Percentiles rank a stretch among this genome's conserved stretches.
Evolutionary conservation across 331 rosid species (phyloP).

Genomic region (Stylosanthes scabra): DNA sequence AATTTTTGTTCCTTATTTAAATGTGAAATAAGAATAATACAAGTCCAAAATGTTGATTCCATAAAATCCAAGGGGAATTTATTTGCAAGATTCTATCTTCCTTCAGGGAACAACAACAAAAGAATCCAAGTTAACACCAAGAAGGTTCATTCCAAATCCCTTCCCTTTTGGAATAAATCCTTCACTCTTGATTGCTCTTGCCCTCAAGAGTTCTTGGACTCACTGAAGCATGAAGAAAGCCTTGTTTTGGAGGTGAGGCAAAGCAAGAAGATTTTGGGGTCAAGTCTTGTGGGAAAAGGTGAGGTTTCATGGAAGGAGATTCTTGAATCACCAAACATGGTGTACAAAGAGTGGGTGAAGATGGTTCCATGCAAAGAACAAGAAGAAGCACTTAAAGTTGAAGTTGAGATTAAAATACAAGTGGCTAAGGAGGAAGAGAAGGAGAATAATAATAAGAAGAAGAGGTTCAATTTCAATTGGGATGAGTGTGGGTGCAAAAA

Average conservation of each 20-base stretch:
- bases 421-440: slow-evolving; percentile 29
- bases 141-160: slow-evolving; percentile 44
- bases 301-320: slow-evolving; percentile 71
- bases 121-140: slow-evolving; percentile 44
- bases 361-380: slow-evolving; percentile 30
- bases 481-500: slow-evolving; percentile 71
- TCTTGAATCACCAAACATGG: slow-evolving; percentile 66
- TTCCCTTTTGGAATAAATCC: slow-evolving; percentile 65
- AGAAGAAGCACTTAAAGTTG: slow-evolving; percentile 45
- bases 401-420: slow-evolving; percentile 58
- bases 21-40: slow-evolving; percentile 56
- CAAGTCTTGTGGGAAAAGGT: slow-evolving; percentile 66
- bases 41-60: slow-evolving; percentile 60
- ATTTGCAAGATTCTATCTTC: slow-evolving; percentile 57
- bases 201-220: slow-evolving; percentile 50
- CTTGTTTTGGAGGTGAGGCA: slow-evolving; percentile 82
- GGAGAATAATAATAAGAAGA: slow-evolving; percentile 15
- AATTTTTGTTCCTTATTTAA: slow-evolving; percentile 45
- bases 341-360: slow-evolving; percentile 64
- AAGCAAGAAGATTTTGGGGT: slow-evolving; percentile 56
- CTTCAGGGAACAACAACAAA: slow-evolving; percentile 44
- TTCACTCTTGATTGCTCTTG: slow-evolving; percentile 73
- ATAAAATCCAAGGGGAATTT: slow-evolving; percentile 48
- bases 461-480: slow-evolving; percentile 31
- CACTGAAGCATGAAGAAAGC: slow-evolving; percentile 58